A percentile compares a stretch with the other conserved stretches of the same genome.
Conservation (phyloP, 2,329 filamentous ascomycete species). For the Neofusicoccum kwambonambiense region DNA sequence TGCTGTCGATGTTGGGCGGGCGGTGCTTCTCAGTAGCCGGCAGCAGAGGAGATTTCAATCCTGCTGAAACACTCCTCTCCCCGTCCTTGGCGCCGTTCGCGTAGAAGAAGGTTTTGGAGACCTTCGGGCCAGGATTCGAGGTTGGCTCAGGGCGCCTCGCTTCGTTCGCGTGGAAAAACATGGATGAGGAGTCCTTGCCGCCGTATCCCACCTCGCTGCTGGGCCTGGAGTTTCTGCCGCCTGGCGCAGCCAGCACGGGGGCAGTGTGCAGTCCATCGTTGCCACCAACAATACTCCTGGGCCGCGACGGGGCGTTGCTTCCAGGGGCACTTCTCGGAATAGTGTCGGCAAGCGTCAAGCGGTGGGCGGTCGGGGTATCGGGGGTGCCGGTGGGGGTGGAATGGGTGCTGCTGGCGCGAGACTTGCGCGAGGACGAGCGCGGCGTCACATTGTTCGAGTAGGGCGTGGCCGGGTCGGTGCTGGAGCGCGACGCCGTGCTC, state of each 20-base stretch:
- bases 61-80: slow-evolving; percentile 23
- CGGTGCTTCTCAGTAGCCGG: slow-evolving; percentile 30
- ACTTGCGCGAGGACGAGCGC: slow-evolving; percentile 71
- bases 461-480: slow-evolving; percentile 48
- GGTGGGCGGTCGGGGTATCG: slow-evolving; percentile 30
- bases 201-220: slow-evolving; percentile 25
- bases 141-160: slow-evolving; percentile 45
- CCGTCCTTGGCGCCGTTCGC: slow-evolving; percentile 49
- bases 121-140: slow-evolving; percentile 35
- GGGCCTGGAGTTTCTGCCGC: slow-evolving; percentile 6
- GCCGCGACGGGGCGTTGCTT: slow-evolving; percentile 23
- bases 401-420: slow-evolving; percentile 66
- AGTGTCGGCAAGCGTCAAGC: slow-evolving; percentile 15
- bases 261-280: not conserved
- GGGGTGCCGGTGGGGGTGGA: slow-evolving; percentile 66
- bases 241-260: not conserved
- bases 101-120: slow-evolving; percentile 51
- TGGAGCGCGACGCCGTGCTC: not conserved
- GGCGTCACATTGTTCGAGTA: slow-evolving; percentile 74
- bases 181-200: slow-evolving; percentile 47
- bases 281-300: slow-evolving; percentile 39
- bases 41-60: slow-evolving; percentile 35
- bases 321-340: slow-evolving; percentile 12
- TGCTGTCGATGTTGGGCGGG: slow-evolving; percentile 37
- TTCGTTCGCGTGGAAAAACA: slow-evolving; percentile 93